phyloP scores from a whole-genome alignment of 345 rosid species.

The Atalantia buxifolia region DNA sequence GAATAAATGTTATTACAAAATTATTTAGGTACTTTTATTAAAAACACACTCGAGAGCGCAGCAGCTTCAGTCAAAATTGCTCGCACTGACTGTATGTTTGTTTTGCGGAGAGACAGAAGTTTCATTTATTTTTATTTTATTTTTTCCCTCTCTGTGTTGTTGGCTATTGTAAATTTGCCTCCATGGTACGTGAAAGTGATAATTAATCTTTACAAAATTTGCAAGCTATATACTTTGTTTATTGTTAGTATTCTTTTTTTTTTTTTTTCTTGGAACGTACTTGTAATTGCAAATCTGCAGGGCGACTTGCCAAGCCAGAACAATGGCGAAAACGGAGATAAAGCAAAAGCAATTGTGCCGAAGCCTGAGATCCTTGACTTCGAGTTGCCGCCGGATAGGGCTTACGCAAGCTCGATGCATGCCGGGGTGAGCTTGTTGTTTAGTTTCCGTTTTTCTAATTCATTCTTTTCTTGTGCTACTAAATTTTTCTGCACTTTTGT shows the following conservation, averaged over 20 bases:
- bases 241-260: background rate
- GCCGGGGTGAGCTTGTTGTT: conserved; percentile 36
- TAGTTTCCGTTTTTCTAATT: background rate
- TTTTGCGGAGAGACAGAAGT: background rate
- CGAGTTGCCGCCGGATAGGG: conserved; percentile 41
- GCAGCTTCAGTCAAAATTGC: background rate
- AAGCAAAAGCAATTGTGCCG: conserved; percentile 25
- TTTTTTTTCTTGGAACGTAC: background rate
- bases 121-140: background rate
- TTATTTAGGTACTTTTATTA: too few species aligned
- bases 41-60: background rate
- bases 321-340: conserved; percentile 19
- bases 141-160: too few species aligned
- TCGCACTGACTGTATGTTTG: background rate
- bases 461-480: background rate
- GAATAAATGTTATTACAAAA: too few species aligned
- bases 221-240: background rate
- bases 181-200: background rate
- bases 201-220: background rate
- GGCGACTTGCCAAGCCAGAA: conserved; percentile 20
- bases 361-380: conserved; percentile 64
- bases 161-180: background rate
- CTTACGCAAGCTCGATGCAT: conserved; percentile 23
- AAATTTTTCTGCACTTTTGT: background rate
- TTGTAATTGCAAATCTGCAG: conserved; percentile 19